These are phyloP conservation scores for Penicillium sp. DNA, from an alignment of 2,329 filamentous ascomycete species.

Conservation along the genomic window DNA sequence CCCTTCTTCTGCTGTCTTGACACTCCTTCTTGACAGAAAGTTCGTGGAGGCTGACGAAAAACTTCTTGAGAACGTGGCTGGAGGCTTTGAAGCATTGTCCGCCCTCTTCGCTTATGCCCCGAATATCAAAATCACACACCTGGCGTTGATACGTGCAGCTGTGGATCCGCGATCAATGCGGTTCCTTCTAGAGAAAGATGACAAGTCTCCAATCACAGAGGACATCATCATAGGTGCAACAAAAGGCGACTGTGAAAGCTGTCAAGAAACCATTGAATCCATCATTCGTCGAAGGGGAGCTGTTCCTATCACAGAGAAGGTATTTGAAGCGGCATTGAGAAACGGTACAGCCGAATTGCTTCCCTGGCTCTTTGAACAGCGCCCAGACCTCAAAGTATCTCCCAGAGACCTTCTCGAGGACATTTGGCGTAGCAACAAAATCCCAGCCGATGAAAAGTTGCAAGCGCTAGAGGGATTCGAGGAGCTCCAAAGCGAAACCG, in stretches of 20 bases:
- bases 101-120: neutral
- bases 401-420: neutral
- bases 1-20: neutral
- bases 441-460: neutral
- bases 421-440: neutral
- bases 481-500: neutral
- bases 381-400: neutral
- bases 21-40: neutral
- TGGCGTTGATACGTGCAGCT: neutral
- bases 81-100: neutral
- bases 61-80: neutral
- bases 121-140: neutral
- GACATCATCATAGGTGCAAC: neutral
- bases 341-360: neutral
- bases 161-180: neutral
- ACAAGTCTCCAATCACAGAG: neutral
- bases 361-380: neutral
- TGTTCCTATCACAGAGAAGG: neutral
- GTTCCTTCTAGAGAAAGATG: neutral
- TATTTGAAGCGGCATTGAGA: neutral
- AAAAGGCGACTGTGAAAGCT: neutral
- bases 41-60: neutral
- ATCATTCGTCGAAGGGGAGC: neutral
- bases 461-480: neutral
- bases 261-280: neutral